Base-by-base conservation (phyloP, 176 grass and related monocot species). In the Carex littledalei region DNA sequence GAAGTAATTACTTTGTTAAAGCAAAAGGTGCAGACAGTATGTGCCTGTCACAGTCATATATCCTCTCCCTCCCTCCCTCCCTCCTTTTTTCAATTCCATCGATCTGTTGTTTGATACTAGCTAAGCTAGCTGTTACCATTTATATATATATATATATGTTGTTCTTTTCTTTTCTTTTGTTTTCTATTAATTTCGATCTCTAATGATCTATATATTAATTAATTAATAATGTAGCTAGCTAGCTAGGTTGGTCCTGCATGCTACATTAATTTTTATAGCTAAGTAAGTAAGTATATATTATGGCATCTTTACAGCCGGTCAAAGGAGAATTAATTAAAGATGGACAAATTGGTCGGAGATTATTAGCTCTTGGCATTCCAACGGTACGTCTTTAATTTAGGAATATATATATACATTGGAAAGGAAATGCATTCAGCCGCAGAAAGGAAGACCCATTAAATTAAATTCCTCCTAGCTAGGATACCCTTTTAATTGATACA, bases 1-100 rank as follows among this genome's bases (percentile, higher is more conserved):
- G 84, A 67, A 61, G 58, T 63, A 49, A 71, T 85, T 80, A 70
- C 90, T 97, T 93, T 88, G 11, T 96, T 89, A 94, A 97, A 94
- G 90, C 82, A 87, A 91, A 97, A 97, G 91, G 89, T 82, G 73
- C 29, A 17, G 37, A 86, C 88, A 84, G 86, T 90, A 84, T 78
- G 84, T 97, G 86, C 86, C 77, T 81, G 73, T 88, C 81, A 89
- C 84, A 88, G 88, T 90, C 86, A 85, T n/a, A n/a, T n/a, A n/a
- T 88, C 86, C 71, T 39, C 69, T 21, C 31, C 77, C 80, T n/a
- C n/a, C n/a, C n/a, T n/a, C n/a, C n/a, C n/a, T n/a, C n/a, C n/a
- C n/a, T n/a, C 87, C 89, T 89, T 67, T 83, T 85, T 87, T 87
- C 26, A 26, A 26, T 26, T 26, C 26, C 0, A 24, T 24, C 0